Evolutionary conservation across 1,284 basidiomycete species (phyloP).

Genomic region (Leccinum subatratum): DNA sequence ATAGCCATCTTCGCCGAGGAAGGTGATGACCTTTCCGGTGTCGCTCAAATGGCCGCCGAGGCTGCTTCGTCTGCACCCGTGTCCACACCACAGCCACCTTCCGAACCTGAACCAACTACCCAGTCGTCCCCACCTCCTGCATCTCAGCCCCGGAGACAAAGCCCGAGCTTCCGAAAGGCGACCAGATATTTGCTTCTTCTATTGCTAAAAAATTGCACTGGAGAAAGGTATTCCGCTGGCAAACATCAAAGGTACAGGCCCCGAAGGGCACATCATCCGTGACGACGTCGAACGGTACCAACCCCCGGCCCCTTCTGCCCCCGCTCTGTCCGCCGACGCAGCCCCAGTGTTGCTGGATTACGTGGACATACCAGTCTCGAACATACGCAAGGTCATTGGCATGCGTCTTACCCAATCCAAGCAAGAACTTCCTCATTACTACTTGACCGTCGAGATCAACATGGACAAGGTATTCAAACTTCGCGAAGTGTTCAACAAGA

Average conservation of each 20-base stretch:
- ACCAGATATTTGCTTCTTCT: constrained; percentile 90
- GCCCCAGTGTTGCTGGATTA: constrained; percentile 62
- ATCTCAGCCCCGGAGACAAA: constrained; percentile 42
- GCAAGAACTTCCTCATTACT: constrained; percentile 95
- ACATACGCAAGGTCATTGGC: constrained; percentile 95
- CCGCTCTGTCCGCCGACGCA: constrained; percentile 38
- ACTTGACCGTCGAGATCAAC: constrained; percentile 91
- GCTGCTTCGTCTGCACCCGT: constrained; percentile 40
- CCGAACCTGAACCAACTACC: constrained; percentile 34
- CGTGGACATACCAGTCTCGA: constrained; percentile 86
- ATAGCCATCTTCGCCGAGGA: constrained; percentile 93
- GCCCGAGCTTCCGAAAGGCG: constrained; percentile 58
- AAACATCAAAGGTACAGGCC: constrained; percentile 92
- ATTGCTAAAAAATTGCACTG: constrained; percentile 93
- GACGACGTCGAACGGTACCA: constrained; percentile 92
- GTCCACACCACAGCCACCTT: constrained; percentile 37
- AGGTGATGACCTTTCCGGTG: constrained; percentile 87
- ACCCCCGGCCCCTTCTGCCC: constrained; percentile 43
- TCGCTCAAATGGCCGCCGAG: constrained; percentile 71
- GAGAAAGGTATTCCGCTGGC: constrained; percentile 91
- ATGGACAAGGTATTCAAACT: constrained; percentile 97
- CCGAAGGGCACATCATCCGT: constrained; percentile 89
- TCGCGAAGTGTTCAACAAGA: constrained; percentile 93
- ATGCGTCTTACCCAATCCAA: constrained; percentile 89
- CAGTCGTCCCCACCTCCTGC: constrained; percentile 35